phyloP scores from a whole-genome alignment of 176 grass and related monocot species.

The Rhynchospora tenuis region DNA sequence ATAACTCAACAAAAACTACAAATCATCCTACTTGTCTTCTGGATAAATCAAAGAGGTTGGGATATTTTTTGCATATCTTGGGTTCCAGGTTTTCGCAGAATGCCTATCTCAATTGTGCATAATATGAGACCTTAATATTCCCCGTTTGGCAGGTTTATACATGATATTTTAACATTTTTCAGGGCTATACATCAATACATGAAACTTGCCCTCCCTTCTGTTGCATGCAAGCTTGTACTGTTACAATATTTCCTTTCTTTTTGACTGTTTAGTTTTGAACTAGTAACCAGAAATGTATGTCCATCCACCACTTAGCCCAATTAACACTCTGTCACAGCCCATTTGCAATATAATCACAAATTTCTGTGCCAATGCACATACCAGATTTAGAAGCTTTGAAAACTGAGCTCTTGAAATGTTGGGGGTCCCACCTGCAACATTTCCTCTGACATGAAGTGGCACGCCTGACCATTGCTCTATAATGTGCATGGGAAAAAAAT shows the following conservation, averaged over 20 bases:
- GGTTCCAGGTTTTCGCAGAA: not conserved
- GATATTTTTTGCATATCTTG: not conserved
- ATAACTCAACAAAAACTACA: not conserved
- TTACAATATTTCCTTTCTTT: not conserved
- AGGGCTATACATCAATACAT: not conserved
- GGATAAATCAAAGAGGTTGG: not conserved
- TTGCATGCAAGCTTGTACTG: not conserved
- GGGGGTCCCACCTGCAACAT: slow-evolving; percentile 33
- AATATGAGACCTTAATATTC: not conserved
- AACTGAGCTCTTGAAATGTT: slow-evolving; percentile 65
- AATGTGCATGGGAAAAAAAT: not conserved
- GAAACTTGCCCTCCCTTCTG: not conserved
- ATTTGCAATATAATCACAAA: not conserved
- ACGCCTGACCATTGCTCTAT: slow-evolving; percentile 44
- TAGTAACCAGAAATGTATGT: not conserved
- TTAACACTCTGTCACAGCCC: not conserved
- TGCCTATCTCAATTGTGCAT: not conserved
- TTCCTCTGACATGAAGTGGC: slow-evolving; percentile 79
- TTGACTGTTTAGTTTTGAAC: not conserved
- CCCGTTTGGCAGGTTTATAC: not conserved
- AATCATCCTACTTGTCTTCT: not conserved
- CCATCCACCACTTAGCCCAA: not conserved
- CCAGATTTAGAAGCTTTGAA: slow-evolving; percentile 82
- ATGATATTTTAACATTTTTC: slow-evolving; percentile 10
- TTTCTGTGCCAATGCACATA: slow-evolving; percentile 2